phyloP scores from a whole-genome alignment of 768 basidiomycete species.

The Paxillus involutus region DNA sequence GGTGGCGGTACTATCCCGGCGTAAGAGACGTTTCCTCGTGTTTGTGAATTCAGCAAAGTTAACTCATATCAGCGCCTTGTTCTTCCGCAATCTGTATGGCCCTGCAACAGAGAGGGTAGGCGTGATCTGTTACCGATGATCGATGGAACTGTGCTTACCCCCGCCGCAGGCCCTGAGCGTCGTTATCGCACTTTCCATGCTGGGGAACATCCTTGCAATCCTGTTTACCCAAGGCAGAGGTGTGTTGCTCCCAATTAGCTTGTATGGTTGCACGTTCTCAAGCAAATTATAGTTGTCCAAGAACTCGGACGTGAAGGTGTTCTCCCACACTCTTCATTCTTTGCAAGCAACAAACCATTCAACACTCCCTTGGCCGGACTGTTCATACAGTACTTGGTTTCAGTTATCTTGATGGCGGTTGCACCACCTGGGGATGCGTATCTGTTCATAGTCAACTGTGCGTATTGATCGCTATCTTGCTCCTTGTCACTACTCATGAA shows the following conservation, averaged over 20 bases:
- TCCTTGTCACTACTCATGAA: background rate
- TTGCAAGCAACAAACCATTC: constrained; percentile 73
- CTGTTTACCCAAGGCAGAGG: constrained; percentile 70
- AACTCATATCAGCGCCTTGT: constrained; percentile 49
- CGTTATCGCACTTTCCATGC: constrained; percentile 61
- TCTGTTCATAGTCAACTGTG: constrained; percentile 65
- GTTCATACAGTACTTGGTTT: constrained; percentile 60
- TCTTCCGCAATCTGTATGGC: constrained; percentile 75
- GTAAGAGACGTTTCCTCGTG: constrained; percentile 35
- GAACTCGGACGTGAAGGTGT: constrained; percentile 74
- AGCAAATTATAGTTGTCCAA: constrained; percentile 52
- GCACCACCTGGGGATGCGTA: constrained; percentile 77
- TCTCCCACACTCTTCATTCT: constrained; percentile 63
- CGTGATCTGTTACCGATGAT: background rate
- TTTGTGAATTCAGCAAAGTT: background rate
- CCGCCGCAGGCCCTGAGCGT: constrained; percentile 51
- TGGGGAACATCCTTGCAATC: constrained; percentile 64
- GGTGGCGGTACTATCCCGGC: constrained; percentile 67
- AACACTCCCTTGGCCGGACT: constrained; percentile 64
- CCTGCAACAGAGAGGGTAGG: constrained; percentile 55
- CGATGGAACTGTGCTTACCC: background rate
- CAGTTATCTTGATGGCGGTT: constrained; percentile 50
- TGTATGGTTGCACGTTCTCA: background rate
- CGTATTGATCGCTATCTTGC: constrained; percentile 20
- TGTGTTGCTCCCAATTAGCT: constrained; percentile 24